phyloP scores from a whole-genome alignment of 208 protist genomes.

The Phytomonas francai region DNA sequence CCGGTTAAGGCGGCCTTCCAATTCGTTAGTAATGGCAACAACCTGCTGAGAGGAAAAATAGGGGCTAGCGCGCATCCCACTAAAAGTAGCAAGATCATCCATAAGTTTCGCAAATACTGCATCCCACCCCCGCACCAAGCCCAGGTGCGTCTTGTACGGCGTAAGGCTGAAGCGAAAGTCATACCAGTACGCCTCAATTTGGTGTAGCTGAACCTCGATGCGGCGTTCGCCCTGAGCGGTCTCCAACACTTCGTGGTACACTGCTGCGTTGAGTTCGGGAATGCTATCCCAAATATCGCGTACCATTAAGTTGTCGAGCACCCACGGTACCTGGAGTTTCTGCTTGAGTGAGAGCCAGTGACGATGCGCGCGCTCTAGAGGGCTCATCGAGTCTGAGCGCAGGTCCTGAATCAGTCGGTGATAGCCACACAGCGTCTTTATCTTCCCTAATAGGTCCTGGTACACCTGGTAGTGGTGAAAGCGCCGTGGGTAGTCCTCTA shows the following conservation, averaged over 20 bases:
- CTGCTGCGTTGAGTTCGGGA: conserved; percentile 87
- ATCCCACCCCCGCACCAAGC: conserved; percentile 96
- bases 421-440: conserved; percentile 42
- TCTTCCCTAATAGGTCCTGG: conserved; percentile 28
- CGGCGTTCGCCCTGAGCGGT: conserved; percentile 80
- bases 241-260: conserved; percentile 92
- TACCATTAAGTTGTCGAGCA: conserved; percentile 83
- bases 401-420: conserved; percentile 88
- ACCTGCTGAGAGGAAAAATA: conserved; percentile 88
- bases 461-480: conserved; percentile 58
- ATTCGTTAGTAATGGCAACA: conserved; percentile 58
- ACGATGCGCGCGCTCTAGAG: conserved; percentile 54
- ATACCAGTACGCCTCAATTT: conserved; percentile 91
- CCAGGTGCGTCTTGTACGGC: conserved; percentile 82
- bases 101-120: conserved; percentile 90
- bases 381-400: conserved; percentile 89
- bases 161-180: conserved; percentile 90
- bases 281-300: conserved; percentile 83
- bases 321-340: conserved; percentile 88
- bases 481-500: conserved; percentile 45
- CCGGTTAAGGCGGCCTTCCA: conserved; percentile 92
- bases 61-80: conserved; percentile 94
- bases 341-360: conserved; percentile 78
- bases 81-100: conserved; percentile 93
- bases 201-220: conserved; percentile 77